A percentile compares a stretch with the other conserved stretches of the same genome.
phyloP scores from a whole-genome alignment of 2,329 filamentous ascomycete species.

The Hypoxylon sp. region DNA sequence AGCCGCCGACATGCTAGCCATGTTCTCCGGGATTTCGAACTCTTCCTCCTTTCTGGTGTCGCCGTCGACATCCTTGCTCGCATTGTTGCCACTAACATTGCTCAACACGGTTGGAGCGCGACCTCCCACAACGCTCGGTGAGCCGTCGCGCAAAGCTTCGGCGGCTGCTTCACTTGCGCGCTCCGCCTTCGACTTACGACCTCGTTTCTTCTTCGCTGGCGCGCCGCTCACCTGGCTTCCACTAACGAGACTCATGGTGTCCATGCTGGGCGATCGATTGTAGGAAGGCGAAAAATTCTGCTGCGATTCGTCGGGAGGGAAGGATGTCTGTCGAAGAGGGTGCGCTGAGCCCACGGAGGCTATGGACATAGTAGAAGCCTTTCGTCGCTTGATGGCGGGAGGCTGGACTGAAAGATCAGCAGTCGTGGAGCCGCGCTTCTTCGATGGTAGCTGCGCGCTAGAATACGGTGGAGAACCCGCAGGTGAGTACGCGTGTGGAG shows the following conservation, averaged over 20 bases:
- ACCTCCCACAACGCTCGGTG: slow-evolving; percentile 60
- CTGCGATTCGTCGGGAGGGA: slow-evolving; percentile 73
- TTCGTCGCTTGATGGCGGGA: slow-evolving; percentile 75
- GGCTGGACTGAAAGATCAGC: slow-evolving; percentile 65
- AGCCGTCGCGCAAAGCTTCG: slow-evolving; percentile 58
- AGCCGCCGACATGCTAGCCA: slow-evolving; percentile 58
- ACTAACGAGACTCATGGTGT: slow-evolving; percentile 71
- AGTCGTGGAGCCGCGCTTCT: slow-evolving; percentile 74
- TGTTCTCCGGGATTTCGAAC: slow-evolving; percentile 68
- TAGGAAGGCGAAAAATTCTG: slow-evolving; percentile 65
- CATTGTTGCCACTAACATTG: slow-evolving; percentile 57
- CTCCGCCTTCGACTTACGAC: slow-evolving; percentile 72
- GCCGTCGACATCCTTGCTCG: slow-evolving; percentile 64
- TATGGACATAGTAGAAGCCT: slow-evolving; percentile 74
- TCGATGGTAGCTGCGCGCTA: slow-evolving; percentile 67
- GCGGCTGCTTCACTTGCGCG: slow-evolving; percentile 65
- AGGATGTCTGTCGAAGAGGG: slow-evolving; percentile 84
- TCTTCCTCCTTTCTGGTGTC: slow-evolving; percentile 71
- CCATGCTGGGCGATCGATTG: slow-evolving; percentile 76
- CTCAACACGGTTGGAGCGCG: slow-evolving; percentile 62
- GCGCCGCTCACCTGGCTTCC: slow-evolving; percentile 70
- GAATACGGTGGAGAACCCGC: slow-evolving; percentile 70
- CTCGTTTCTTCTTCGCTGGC: slow-evolving; percentile 70
- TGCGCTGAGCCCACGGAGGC: slow-evolving; percentile 69
- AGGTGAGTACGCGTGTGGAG: slow-evolving; percentile 65